Conservation (phyloP, 805 yeast genomes). For the Scheffersomyces amazonensis region DNA sequence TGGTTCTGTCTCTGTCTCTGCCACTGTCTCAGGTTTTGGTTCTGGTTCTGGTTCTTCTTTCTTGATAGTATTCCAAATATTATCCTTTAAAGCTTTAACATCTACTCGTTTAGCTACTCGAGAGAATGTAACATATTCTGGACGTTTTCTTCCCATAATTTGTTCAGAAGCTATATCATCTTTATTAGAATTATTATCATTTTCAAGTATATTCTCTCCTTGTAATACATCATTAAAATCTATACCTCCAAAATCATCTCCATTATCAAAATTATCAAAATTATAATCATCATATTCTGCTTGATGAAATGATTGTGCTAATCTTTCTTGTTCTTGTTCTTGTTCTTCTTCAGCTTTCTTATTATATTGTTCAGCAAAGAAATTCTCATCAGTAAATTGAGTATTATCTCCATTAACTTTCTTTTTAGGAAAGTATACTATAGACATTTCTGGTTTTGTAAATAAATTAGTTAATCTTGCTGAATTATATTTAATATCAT, state of each 20-base stretch:
- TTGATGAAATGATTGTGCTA: constrained; percentile 37
- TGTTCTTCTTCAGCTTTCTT: constrained; percentile 33
- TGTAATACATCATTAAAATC: constrained; percentile 43
- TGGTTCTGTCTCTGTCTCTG: constrained; percentile 2
- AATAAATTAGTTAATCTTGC: constrained; percentile 64
- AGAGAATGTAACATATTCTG: constrained; percentile 41
- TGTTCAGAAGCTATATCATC: constrained; percentile 6
- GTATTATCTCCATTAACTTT: constrained; percentile 16
- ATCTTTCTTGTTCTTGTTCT: constrained; percentile 33
- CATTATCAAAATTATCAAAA: constrained; percentile 31
- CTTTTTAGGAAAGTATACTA: constrained; percentile 12
- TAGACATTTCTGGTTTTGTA: constrained; percentile 51
- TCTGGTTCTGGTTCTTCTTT: constrained; percentile 7
- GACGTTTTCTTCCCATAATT: constrained; percentile 19
- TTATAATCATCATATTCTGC: constrained; percentile 40
- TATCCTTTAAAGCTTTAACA: constrained; percentile 37
- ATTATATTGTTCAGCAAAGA: constrained; percentile 65
- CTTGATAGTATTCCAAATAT: constrained; percentile 36
- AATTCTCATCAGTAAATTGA: constrained; percentile 59
- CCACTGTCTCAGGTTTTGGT: constrained; percentile 4
- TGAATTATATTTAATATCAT: constrained; percentile 71
- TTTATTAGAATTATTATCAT: constrained; percentile 1
- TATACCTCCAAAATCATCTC: constrained; percentile 33
- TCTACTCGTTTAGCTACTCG: constrained; percentile 43
- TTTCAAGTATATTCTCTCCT: constrained; percentile 5